Base-by-base conservation (phyloP, 805 yeast species). In the Saturnispora silvae region DNA sequence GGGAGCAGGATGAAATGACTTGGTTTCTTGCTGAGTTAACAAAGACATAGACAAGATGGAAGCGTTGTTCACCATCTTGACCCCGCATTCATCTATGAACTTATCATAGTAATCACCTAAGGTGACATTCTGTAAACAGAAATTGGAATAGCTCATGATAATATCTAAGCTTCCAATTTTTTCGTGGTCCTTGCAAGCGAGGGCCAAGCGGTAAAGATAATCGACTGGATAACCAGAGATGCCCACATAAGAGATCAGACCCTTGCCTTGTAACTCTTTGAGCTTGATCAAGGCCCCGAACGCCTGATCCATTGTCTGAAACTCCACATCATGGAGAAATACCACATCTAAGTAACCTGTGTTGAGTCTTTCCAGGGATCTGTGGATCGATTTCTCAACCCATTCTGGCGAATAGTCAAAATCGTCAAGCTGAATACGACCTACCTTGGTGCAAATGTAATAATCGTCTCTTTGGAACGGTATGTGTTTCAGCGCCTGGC, bases 1-100 rank as follows among this genome's bases (percentile, higher is more conserved):
- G 0, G 77, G 60, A 3, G 84, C 92, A 0, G 96, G 96, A 51
- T 87, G 96, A 67, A 86, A 89, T 1, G 65, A 50, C 45, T 71
- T 79, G 0, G 95, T 79, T 24, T 67, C 62, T 18, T 67, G 76
- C 0, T 80, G 69, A 41, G 94, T 68, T 40, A 87, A 63, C 40
- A 87, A 57, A 4, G 95, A 82, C 97, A 87, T 87, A 38, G 87
- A 75, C 42, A 89, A 63, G 27, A 92, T 86, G 1, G 95, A 81
- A 3, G 89, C 96, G 53, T 82, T 84, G 52, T 77, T 58, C n/a
- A 87, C 56, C 43, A 65, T 56, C 40, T 67, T 64, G 22, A 86
- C 64, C 4, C 73, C 70, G 10, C 81, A 72, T 6, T 71, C 72
- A 2, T 43, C 47, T 28, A 67, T 56, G 46, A 83, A 75, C 26